phyloP scores from a whole-genome alignment of 1,284 basidiomycete species.

The Ustilago bromivora region DNA sequence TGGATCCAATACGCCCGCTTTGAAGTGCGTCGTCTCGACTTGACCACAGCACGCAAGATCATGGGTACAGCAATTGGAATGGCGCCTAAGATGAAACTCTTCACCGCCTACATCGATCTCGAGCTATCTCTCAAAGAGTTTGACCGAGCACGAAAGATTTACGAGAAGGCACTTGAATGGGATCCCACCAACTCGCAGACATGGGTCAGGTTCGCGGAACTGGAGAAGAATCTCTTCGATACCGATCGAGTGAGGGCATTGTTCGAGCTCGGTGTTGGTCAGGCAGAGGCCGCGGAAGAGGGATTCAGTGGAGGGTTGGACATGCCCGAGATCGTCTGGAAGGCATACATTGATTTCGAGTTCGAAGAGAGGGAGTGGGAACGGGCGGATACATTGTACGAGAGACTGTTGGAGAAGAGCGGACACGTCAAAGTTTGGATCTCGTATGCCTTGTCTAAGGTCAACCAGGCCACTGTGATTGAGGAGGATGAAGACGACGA shows the following conservation, averaged over 20 bases:
- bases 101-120: conserved; percentile 64
- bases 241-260: conserved; percentile 91
- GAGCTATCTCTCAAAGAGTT: conserved; percentile 77
- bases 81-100: conserved; percentile 85
- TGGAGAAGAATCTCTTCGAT: conserved; percentile 92
- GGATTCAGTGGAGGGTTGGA: conserved; percentile 77
- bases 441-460: conserved; percentile 71
- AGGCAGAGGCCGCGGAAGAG: conserved; percentile 70
- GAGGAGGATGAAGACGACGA: conserved; percentile 76
- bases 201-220: conserved; percentile 97
- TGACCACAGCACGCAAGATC: conserved; percentile 87
- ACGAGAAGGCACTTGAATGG: conserved; percentile 84
- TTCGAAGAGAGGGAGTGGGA: conserved; percentile 93
- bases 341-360: conserved; percentile 95
- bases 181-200: conserved; percentile 63
- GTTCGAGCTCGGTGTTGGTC: conserved; percentile 93
- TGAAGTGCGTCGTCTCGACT: conserved; percentile 86
- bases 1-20: conserved; percentile 86
- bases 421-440: conserved; percentile 85
- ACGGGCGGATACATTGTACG: conserved; percentile 85
- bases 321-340: conserved; percentile 90
- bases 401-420: conserved; percentile 85
- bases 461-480: conserved; percentile 75
- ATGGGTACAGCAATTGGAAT: conserved; percentile 92
- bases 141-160: conserved; percentile 89